A percentile compares a stretch with the other conserved stretches of the same genome.
These are phyloP conservation scores for Fusarium sarcochroum DNA, from an alignment of 2,329 filamentous ascomycete species.

Conservation along the genomic window DNA sequence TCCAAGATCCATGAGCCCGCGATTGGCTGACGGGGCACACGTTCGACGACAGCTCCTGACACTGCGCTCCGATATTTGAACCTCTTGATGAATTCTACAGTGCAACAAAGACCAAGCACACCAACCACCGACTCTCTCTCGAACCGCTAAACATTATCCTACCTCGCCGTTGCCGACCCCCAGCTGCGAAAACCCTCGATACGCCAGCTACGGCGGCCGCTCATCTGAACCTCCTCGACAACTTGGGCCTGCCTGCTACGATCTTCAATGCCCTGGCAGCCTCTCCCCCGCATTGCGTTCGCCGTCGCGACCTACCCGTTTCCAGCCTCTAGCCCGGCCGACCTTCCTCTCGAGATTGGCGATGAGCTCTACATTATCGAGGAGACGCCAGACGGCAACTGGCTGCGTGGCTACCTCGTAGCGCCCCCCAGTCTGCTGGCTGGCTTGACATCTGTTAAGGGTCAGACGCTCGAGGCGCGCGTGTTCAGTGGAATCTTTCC, in stretches of 20 bases:
- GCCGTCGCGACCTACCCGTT: conserved; percentile 97
- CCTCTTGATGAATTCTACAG: conserved; percentile 50
- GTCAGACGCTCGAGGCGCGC: conserved; percentile 92
- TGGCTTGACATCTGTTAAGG: conserved; percentile 89
- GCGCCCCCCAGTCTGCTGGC: conserved; percentile 93
- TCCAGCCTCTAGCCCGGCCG: conserved; percentile 85
- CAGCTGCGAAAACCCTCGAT: conserved; percentile 39
- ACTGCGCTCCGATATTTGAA: conserved; percentile 41
- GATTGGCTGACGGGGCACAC: conserved; percentile 46
- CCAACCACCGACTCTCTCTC: conserved; percentile 19
- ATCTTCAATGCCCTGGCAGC: conserved; percentile 90
- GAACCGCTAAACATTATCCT: conserved; percentile 17
- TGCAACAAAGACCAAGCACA: conserved; percentile 30
- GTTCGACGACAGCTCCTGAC: conserved; percentile 40
- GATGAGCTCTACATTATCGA: conserved; percentile 99
- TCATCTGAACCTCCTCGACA: conserved; percentile 35
- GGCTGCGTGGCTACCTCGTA: conserved; percentile 96
- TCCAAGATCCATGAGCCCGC: conserved; percentile 45
- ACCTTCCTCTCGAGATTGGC: conserved; percentile 96
- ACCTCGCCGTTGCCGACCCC: conserved; percentile 37
- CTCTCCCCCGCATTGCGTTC: conserved; percentile 96
- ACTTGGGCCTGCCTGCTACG: conserved; percentile 37
- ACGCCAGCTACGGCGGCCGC: conserved; percentile 34
- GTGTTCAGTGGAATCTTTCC: conserved; percentile 99
- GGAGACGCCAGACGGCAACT: conserved; percentile 90